phyloP scores from a whole-genome alignment of 164 flowering plant genomes.

The Euptelea pleiosperma region DNA sequence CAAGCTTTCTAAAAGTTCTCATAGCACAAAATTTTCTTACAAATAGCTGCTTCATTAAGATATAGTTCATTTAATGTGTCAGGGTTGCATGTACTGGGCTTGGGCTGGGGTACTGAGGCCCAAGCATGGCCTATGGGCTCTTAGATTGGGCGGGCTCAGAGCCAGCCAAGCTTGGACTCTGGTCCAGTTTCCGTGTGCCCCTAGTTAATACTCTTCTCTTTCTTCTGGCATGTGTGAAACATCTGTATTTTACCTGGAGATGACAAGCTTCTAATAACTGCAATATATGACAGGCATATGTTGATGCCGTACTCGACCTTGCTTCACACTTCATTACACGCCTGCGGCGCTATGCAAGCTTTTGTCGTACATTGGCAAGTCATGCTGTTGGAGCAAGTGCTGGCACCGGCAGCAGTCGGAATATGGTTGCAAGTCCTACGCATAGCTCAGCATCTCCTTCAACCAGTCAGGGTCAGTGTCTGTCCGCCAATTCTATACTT shows the following conservation, averaged over 20 bases:
- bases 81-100: too few species aligned
- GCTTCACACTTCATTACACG: constrained; percentile 99
- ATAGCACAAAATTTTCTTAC: too few species aligned
- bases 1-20: too few species aligned
- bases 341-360: constrained; percentile 96
- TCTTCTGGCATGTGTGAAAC: background rate
- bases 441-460: constrained; percentile 81
- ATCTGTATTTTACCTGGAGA: background rate
- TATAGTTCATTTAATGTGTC: too few species aligned
- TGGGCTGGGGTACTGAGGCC: too few species aligned
- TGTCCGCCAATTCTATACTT: background rate
- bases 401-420: constrained; percentile 69
- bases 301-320: constrained; percentile 93
- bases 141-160: too few species aligned
- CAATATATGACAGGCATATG: constrained; percentile 73
- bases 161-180: background rate
- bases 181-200: background rate
- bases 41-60: too few species aligned
- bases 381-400: constrained; percentile 79
- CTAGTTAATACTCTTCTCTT: background rate
- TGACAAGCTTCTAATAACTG: constrained; percentile 4
- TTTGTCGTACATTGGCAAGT: constrained; percentile 97
- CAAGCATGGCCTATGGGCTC: too few species aligned
- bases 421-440: constrained; percentile 80
- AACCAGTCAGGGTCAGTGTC: constrained; percentile 68